phyloP scores from a whole-genome alignment of 805 yeast species.

The Myxozyma vanderwaltii region DNA sequence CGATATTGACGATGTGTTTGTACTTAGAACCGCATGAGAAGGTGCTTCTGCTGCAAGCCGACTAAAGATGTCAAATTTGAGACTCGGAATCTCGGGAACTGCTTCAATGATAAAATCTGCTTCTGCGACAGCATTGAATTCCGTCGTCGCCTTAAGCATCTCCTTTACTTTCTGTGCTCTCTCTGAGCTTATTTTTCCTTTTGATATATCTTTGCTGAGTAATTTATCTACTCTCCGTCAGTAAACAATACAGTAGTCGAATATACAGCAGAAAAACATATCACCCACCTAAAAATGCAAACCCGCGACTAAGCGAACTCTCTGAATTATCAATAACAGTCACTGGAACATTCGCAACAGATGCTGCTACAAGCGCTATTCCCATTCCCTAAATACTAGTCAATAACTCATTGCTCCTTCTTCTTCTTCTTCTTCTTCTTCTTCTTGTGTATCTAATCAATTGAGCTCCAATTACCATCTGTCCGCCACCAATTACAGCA shows the following conservation, averaged over 20 bases:
- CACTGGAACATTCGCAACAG: conserved; percentile 45
- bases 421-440: background rate
- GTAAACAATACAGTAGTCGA: background rate
- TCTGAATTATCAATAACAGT: conserved; percentile 43
- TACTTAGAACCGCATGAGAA: conserved; percentile 43
- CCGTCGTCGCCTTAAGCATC: conserved; percentile 37
- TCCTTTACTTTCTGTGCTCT: conserved; percentile 40
- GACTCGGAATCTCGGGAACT: conserved; percentile 47
- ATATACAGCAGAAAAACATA: background rate
- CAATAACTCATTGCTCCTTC: no score
- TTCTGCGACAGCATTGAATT: conserved; percentile 36
- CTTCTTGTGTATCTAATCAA: background rate
- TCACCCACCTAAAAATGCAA: conserved; percentile 38
- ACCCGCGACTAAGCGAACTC: conserved; percentile 42
- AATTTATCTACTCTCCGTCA: conserved; percentile 45
- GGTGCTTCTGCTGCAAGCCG: conserved; percentile 41
- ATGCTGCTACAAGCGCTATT: conserved; percentile 48
- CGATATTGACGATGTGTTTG: conserved; percentile 49
- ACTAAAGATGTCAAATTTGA: conserved; percentile 44
- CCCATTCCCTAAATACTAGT: conserved; percentile 43
- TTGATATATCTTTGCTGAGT: conserved; percentile 44
- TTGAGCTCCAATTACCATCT: conserved; percentile 41
- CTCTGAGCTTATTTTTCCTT: conserved; percentile 41
- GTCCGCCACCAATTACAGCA: conserved; percentile 50
- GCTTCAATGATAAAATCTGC: conserved; percentile 49